phyloP scores from a whole-genome alignment of 2,329 filamentous ascomycete genomes.

The Chrysoporthe puriensis region DNA sequence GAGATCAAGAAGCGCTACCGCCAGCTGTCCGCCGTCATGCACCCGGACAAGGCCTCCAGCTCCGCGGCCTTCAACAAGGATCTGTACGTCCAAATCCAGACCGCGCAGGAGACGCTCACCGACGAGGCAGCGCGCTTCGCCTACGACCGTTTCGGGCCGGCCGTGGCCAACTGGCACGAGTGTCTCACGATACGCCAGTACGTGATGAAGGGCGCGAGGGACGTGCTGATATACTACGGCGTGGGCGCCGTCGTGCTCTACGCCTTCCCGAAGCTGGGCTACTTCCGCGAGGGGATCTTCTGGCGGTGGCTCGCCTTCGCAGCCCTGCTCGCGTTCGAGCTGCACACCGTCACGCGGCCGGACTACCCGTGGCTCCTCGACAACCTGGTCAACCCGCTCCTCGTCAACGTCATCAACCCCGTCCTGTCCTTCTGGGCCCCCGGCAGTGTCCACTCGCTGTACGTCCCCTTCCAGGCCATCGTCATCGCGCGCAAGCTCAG shows the following conservation, averaged over 20 bases:
- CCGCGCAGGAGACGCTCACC: constrained; percentile 80
- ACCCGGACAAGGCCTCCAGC: constrained; percentile 77
- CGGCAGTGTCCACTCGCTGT: constrained; percentile 56
- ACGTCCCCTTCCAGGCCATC: constrained; percentile 85
- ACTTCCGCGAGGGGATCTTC: constrained; percentile 68
- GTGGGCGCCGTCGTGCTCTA: constrained; percentile 62
- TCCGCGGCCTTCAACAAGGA: constrained; percentile 39
- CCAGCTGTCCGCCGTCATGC: constrained; percentile 69
- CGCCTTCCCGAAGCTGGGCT: constrained; percentile 65
- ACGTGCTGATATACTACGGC: constrained; percentile 64
- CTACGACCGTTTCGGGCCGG: constrained; percentile 86
- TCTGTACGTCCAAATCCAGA: constrained; percentile 81
- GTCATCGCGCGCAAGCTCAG: constrained; percentile 74
- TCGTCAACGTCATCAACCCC: constrained; percentile 41
- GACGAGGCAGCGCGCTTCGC: constrained; percentile 79
- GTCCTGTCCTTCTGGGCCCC: constrained; percentile 41
- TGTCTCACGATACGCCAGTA: constrained; percentile 75
- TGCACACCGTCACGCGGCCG: constrained; percentile 59
- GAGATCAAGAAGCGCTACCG: constrained; percentile 86
- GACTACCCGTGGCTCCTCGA: constrained; percentile 51
- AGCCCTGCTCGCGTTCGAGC: constrained; percentile 59
- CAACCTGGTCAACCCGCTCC: constrained; percentile 48
- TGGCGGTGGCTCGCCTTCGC: constrained; percentile 66
- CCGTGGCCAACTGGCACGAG: constrained; percentile 66
- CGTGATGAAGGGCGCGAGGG: constrained; percentile 65